Percentiles rank a stretch among this genome's conserved stretches.
These are phyloP conservation scores for Calonectria leucothoes DNA, from an alignment of 2,329 filamentous ascomycete genomes.

Conservation along the genomic window DNA sequence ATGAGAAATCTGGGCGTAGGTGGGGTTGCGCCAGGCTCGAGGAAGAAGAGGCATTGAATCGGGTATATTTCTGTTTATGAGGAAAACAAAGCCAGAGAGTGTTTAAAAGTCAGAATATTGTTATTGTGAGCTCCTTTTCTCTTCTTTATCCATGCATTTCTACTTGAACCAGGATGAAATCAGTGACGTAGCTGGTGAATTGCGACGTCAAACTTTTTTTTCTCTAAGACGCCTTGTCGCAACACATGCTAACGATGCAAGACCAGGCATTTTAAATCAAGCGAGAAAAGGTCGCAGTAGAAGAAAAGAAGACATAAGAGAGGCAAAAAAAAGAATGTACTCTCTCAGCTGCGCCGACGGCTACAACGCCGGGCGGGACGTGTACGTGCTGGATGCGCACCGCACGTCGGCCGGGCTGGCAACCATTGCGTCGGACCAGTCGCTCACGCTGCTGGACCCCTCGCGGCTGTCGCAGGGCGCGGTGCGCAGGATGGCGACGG, in stretches of 20 bases:
- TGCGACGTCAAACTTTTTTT: neutral
- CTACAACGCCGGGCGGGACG: constrained; percentile 49
- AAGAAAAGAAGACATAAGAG: neutral
- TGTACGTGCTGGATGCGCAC: constrained; percentile 70
- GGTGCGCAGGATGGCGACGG: constrained; percentile 58
- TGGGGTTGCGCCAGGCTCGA: neutral
- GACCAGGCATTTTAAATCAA: neutral
- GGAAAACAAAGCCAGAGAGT: neutral
- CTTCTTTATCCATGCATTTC: neutral
- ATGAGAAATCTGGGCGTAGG: neutral
- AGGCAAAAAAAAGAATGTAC: constrained; percentile 45
- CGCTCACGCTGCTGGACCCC: constrained; percentile 74
- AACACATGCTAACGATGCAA: neutral
- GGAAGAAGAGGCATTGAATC: neutral
- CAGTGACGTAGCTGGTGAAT: neutral
- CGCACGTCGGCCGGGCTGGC: constrained; percentile 65
- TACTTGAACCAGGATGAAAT: neutral
- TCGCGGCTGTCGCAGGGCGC: constrained; percentile 64
- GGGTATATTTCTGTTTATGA: neutral
- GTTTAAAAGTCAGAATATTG: neutral
- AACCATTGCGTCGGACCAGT: constrained; percentile 77
- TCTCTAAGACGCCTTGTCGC: neutral
- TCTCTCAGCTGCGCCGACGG: constrained; percentile 47
- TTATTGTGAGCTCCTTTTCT: neutral
- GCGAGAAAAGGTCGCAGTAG: neutral